Evolutionary conservation across 2,329 filamentous ascomycete genomes (phyloP).

Genomic region (Neonectria coccinea): DNA sequence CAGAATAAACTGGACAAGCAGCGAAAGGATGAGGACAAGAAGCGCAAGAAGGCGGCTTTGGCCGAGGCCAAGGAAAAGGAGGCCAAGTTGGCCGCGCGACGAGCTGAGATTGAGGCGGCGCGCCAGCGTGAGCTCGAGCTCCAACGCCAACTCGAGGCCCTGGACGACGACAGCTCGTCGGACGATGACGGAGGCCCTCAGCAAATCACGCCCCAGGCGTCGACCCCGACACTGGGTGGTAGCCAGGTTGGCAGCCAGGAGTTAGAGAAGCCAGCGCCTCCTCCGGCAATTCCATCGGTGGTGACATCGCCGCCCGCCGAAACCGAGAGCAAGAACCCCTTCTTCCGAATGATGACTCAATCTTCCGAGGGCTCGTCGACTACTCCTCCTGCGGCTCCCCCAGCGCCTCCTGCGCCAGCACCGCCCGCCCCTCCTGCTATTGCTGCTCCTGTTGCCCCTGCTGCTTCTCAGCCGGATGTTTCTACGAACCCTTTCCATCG

Average conservation of each 20-base stretch:
- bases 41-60: conserved; percentile 86
- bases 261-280: conserved; percentile 64
- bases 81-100: conserved; percentile 81
- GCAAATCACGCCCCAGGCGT: conserved; percentile 73
- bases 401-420: conserved; percentile 58
- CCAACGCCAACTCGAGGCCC: conserved; percentile 83
- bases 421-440: conserved; percentile 52
- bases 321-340: conserved; percentile 91
- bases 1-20: conserved; percentile 94
- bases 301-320: conserved; percentile 69
- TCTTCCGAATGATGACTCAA: conserved; percentile 89
- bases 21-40: conserved; percentile 97
- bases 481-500: conserved; percentile 98
- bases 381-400: conserved; percentile 55
- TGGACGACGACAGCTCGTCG: conserved; percentile 79
- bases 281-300: conserved; percentile 54
- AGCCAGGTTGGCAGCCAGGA: conserved; percentile 67
- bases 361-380: conserved; percentile 65
- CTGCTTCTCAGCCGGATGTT: conserved; percentile 61
- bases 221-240: conserved; percentile 66
- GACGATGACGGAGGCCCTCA: conserved; percentile 84
- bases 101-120: conserved; percentile 92
- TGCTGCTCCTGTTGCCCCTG: conserved; percentile 51
- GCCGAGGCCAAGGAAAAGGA: conserved; percentile 92
- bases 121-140: conserved; percentile 91